phyloP scores from a whole-genome alignment of 1,139 yeast species.

The Yamadazyma songkhlaensis region DNA sequence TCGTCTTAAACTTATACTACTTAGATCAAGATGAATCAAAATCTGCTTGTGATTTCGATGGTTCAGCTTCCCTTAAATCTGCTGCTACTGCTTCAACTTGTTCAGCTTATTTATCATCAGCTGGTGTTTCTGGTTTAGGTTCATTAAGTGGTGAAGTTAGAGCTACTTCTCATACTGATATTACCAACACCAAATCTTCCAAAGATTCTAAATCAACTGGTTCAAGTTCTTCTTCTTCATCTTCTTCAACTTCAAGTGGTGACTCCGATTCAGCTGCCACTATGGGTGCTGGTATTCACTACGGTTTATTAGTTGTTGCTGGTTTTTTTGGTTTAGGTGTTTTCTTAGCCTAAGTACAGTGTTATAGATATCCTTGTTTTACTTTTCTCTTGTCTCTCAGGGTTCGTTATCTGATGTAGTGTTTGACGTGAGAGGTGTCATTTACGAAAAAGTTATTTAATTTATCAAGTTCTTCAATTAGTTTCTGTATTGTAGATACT shows the following conservation, averaged over 20 bases:
- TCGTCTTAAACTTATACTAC: constrained; percentile 41
- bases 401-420: too few species aligned
- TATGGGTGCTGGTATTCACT: constrained; percentile 13
- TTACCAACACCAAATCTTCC: constrained; percentile 16
- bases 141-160: constrained; percentile 24
- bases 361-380: constrained; percentile 1
- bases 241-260: constrained; percentile 19
- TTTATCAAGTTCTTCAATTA: too few species aligned
- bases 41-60: constrained; percentile 41
- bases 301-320: constrained; percentile 12
- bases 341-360: constrained; percentile 10
- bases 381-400: not conserved
- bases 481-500: too few species aligned
- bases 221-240: constrained; percentile 19
- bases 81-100: constrained; percentile 31
- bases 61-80: constrained; percentile 35
- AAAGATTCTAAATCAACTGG: constrained; percentile 16
- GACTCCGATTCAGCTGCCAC: constrained; percentile 19
- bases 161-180: constrained; percentile 17
- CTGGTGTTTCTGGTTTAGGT: constrained; percentile 24
- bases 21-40: constrained; percentile 22
- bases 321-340: constrained; percentile 19
- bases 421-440: too few species aligned
- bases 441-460: too few species aligned
- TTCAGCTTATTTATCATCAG: constrained; percentile 27